A percentile compares a stretch with the other conserved stretches of the same genome.
Evolutionary conservation across 2,329 filamentous ascomycete species (phyloP).

Genomic region (Hypoxylon sp.): DNA sequence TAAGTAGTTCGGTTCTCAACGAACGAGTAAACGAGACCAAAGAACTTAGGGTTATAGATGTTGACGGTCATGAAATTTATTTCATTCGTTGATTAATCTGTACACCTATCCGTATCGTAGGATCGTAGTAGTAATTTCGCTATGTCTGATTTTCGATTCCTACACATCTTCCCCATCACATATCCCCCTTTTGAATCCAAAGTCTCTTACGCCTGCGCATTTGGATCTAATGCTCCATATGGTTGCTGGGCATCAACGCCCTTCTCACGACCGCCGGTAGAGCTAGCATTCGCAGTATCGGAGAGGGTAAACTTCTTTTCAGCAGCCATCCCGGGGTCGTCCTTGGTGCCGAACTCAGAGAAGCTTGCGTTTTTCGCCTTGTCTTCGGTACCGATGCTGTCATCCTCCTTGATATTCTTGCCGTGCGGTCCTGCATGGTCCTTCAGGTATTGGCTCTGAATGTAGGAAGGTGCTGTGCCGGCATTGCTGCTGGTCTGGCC

Average conservation of each 20-base stretch:
- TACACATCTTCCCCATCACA: neutral
- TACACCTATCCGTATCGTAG: neutral
- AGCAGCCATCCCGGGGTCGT: slow-evolving; percentile 64
- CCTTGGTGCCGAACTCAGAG: slow-evolving; percentile 62
- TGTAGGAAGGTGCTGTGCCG: slow-evolving; percentile 58
- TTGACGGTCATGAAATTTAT: neutral
- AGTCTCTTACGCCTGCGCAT: slow-evolving; percentile 40
- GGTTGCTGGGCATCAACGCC: slow-evolving; percentile 45
- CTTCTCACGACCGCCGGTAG: slow-evolving; percentile 64
- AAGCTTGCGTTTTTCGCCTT: slow-evolving; percentile 58
- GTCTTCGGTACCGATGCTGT: slow-evolving; percentile 57
- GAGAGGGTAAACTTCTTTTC: slow-evolving; percentile 61
- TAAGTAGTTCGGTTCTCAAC: too few relatives aligned
- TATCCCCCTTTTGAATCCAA: neutral
- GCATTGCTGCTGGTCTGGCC: slow-evolving; percentile 24
- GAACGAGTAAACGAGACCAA: too few relatives aligned
- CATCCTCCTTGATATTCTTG: slow-evolving; percentile 60
- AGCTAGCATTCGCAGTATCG: slow-evolving; percentile 70
- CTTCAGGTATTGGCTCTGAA: slow-evolving; percentile 54
- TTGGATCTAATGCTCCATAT: slow-evolving; percentile 45
- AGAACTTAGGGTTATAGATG: too few relatives aligned
- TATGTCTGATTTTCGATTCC: neutral
- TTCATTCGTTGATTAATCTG: neutral
- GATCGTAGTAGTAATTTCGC: neutral
- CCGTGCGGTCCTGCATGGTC: slow-evolving; percentile 58